A percentile compares a stretch with the other conserved stretches of the same genome.
Conservation (phyloP, 2,329 filamentous ascomycete genomes). For the Aspergillus tamarii region DNA sequence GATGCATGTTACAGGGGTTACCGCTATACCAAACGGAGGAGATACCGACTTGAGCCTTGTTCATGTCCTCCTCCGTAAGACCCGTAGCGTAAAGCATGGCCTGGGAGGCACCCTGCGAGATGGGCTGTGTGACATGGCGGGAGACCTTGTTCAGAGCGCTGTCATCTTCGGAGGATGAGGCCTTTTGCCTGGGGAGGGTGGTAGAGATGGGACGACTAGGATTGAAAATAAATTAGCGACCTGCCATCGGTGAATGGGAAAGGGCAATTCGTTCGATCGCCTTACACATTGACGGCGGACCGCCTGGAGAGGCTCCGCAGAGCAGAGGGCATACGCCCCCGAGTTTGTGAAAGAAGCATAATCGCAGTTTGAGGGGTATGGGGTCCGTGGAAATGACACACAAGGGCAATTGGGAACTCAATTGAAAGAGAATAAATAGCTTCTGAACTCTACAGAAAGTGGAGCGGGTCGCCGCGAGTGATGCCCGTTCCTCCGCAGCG, state of each 20-base stretch:
- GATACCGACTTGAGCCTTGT: slow-evolving; percentile 96
- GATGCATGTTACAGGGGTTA: slow-evolving; percentile 99
- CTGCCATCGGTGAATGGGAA: not conserved
- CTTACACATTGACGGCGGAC: slow-evolving; percentile 16
- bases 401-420: slow-evolving; percentile 2
- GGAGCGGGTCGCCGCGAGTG: slow-evolving; percentile 8
- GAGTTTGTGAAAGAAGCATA: slow-evolving; percentile 35
- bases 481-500: slow-evolving; percentile 20
- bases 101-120: slow-evolving; percentile 96
- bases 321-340: slow-evolving; percentile 33
- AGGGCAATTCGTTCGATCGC: not conserved
- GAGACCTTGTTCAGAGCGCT: slow-evolving; percentile 79
- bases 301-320: slow-evolving; percentile 26
- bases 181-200: slow-evolving; percentile 50
- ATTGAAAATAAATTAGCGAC: not conserved
- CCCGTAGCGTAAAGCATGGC: slow-evolving; percentile 98
- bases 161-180: slow-evolving; percentile 49
- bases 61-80: slow-evolving; percentile 81
- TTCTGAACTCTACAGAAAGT: slow-evolving; percentile 7
- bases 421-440: slow-evolving; percentile 2
- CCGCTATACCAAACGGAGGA: slow-evolving; percentile 98
- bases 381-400: slow-evolving; percentile 2
- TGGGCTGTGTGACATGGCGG: slow-evolving; percentile 86
- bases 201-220: slow-evolving; percentile 41
- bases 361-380: slow-evolving; percentile 9